Base-by-base conservation (phyloP, 805 yeast genomes). In the Yamadazyma nakazawae region DNA sequence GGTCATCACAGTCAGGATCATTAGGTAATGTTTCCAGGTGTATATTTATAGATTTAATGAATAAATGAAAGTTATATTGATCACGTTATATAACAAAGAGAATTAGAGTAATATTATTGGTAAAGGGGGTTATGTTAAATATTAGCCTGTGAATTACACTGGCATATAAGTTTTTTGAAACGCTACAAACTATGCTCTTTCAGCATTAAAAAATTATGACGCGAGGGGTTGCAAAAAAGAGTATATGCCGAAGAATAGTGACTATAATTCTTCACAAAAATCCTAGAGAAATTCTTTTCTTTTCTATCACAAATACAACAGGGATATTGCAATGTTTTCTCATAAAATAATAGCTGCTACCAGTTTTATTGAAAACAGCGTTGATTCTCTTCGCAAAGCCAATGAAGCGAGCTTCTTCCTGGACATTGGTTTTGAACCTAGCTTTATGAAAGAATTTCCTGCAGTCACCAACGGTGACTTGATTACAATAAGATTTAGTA, bases 1-100 rank as follows among this genome's bases (percentile, higher is more conserved):
- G 66, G 74, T 11, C 60, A 59, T 42, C 48, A 51, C 35, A 45
- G 51, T 37, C 52, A 50, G 39, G 34, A 43, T 21, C 36, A 43
- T 31, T 37, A 43, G 38, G 18, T 32, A 10, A 11, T 8, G 18
- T 34, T 24, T 32, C 43, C 21, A 28, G 26, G 26, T 34, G 45
- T 17, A 37, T 25, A 31, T 43, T 43, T 43, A 43, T 43, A 43
- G 47, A 43, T 31, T 42, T 43, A 43, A 43, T 38, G 47, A 43
- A 43, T 43, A 43, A 31, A 43, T 43, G 42, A 43, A 25, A 28
- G 32, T 3, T 28, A 5, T 12, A 28, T 28, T 28, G 11, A 12
- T 5, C n/a, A 5, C n/a, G 32, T 11, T 28, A 12, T 5, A 13
- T 11, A 28, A 28, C 12, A 9, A 28, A 28, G 5, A 28, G 32